Percentiles rank a stretch among this genome's conserved stretches.
phyloP scores from a whole-genome alignment of 805 yeast genomes.

The Clavispora phyllophila region DNA sequence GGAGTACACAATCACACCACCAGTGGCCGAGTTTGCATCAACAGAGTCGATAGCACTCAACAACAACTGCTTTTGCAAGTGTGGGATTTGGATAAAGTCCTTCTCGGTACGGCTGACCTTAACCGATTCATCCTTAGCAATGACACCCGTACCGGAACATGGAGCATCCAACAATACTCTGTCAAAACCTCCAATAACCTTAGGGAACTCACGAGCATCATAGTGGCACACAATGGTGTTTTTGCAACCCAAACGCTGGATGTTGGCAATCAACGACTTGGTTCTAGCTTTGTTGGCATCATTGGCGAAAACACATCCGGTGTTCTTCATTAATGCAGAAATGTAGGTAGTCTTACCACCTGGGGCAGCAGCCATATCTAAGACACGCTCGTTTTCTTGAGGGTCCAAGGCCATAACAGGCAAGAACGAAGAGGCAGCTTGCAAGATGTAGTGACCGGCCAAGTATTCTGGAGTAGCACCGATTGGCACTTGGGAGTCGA shows the following conservation, averaged over 20 bases:
- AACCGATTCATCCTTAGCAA: conserved; percentile 93
- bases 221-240: conserved; percentile 95
- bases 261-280: conserved; percentile 92
- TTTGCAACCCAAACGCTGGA: conserved; percentile 93
- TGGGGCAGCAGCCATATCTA: conserved; percentile 99
- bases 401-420: conserved; percentile 98
- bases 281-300: conserved; percentile 97
- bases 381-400: conserved; percentile 90
- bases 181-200: conserved; percentile 97
- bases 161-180: conserved; percentile 96
- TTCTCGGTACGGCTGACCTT: conserved; percentile 91
- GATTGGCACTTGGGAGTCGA: conserved; percentile 98
- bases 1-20: conserved; percentile 93
- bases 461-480: conserved; percentile 99
- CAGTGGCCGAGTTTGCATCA: conserved; percentile 85
- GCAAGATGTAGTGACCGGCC: conserved; percentile 96
- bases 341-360: conserved; percentile 98
- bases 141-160: conserved; percentile 99
- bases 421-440: conserved; percentile 96
- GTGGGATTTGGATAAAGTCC: conserved; percentile 95
- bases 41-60: conserved; percentile 96
- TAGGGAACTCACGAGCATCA: conserved; percentile 97
- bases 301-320: conserved; percentile 96
- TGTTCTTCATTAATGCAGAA: conserved; percentile 94
- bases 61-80: conserved; percentile 88